Conservation (phyloP, 345 rosid genomes). For the Melastoma malabathricum region DNA sequence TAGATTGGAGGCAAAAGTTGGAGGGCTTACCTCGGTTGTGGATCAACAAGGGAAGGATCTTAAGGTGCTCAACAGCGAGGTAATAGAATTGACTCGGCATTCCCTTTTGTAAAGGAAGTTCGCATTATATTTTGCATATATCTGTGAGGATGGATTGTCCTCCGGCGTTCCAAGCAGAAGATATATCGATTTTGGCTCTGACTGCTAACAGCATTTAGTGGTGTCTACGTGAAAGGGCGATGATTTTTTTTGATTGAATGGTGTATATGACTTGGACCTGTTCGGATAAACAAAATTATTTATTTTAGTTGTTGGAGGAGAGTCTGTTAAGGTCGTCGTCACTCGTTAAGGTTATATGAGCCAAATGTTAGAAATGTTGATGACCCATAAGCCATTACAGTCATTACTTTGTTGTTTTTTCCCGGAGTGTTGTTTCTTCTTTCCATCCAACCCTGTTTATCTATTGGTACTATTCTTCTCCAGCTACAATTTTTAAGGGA, state of each 20-base stretch:
- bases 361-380: too few relatives aligned
- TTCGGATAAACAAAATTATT: too few relatives aligned
- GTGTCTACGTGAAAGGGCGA: too few relatives aligned
- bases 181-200: too few relatives aligned
- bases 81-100: conserved; percentile 3
- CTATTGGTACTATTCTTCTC: conserved; percentile 13
- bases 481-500: conserved; percentile 46
- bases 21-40: conserved; percentile 28
- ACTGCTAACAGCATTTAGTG: neutral
- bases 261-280: too few relatives aligned
- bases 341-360: too few relatives aligned
- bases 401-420: neutral
- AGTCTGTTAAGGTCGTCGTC: too few relatives aligned
- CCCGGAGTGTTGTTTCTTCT: neutral
- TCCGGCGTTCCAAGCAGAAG: too few relatives aligned
- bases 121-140: too few relatives aligned
- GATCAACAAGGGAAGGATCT: conserved; percentile 43
- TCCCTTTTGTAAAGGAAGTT: neutral
- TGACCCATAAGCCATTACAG: neutral
- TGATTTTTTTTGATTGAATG: too few relatives aligned
- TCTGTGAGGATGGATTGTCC: too few relatives aligned
- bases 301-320: too few relatives aligned
- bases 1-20: conserved; percentile 45
- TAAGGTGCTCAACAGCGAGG: conserved; percentile 44
- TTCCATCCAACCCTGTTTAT: neutral